A percentile compares a stretch with the other conserved stretches of the same genome.
Conservation (phyloP, 2,329 filamentous ascomycete species). For the Hirsutella rhossiliensis region DNA sequence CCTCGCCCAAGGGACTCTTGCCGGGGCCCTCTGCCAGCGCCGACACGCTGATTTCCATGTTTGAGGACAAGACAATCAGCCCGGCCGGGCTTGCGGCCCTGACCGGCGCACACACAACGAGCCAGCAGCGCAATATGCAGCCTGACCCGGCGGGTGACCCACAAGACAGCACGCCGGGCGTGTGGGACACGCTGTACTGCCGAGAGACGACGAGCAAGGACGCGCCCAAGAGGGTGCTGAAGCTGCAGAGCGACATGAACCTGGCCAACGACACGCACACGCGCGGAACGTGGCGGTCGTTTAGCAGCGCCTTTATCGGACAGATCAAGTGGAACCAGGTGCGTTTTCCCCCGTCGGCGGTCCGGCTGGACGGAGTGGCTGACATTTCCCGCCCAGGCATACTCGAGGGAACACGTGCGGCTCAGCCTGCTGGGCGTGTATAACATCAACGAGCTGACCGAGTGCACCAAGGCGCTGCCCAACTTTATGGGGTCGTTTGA, state of each 20-base stretch:
- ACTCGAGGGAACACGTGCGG: slow-evolving; percentile 36
- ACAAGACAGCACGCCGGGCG: slow-evolving; percentile 36
- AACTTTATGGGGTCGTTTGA: neutral
- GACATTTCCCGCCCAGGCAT: slow-evolving; percentile 21
- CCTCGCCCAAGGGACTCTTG: slow-evolving; percentile 27
- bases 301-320: slow-evolving; percentile 13
- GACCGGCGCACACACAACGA: slow-evolving; percentile 38
- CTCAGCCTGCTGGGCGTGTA: slow-evolving; percentile 39
- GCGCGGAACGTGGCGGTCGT: slow-evolving; percentile 20
- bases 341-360: slow-evolving; percentile 5
- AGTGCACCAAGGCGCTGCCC: slow-evolving; percentile 33
- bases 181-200: slow-evolving; percentile 40
- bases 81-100: slow-evolving; percentile 36
- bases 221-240: slow-evolving; percentile 20
- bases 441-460: slow-evolving; percentile 39
- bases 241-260: slow-evolving; percentile 26
- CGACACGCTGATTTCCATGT: slow-evolving; percentile 31
- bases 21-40: slow-evolving; percentile 27
- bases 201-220: slow-evolving; percentile 18
- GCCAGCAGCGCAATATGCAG: slow-evolving; percentile 32
- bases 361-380: neutral
- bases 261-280: slow-evolving; percentile 23
- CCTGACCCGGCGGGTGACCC: slow-evolving; percentile 24
- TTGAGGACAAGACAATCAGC: slow-evolving; percentile 37
- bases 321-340: slow-evolving; percentile 28